phyloP scores from a whole-genome alignment of 2,329 filamentous ascomycete genomes.

The Fusarium sp. region DNA sequence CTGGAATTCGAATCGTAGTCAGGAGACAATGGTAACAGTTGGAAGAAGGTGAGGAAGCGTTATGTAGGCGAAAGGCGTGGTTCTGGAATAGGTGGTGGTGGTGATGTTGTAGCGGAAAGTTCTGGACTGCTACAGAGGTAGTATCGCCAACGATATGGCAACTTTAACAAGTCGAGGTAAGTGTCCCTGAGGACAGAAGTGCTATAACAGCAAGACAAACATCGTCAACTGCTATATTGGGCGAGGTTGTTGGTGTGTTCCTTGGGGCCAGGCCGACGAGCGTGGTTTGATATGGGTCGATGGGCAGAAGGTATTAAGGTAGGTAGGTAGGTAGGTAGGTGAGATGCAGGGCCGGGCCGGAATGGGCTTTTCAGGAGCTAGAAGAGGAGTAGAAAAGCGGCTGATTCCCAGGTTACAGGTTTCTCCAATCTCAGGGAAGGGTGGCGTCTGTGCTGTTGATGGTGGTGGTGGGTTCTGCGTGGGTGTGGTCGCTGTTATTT shows the following conservation, averaged over 20 bases:
- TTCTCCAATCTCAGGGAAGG: constrained; percentile 39
- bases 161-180: constrained; percentile 28
- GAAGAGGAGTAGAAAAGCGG: constrained; percentile 40
- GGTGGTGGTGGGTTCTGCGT: constrained; percentile 26
- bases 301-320: constrained; percentile 17
- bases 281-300: constrained; percentile 34
- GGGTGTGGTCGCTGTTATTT: constrained; percentile 38
- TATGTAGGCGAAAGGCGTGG: constrained; percentile 2
- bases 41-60: background rate
- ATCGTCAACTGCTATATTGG: constrained; percentile 47
- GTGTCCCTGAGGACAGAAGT: constrained; percentile 54
- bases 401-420: constrained; percentile 39
- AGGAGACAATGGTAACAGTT: constrained; percentile 12
- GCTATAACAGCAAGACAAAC: constrained; percentile 52
- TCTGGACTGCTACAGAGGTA: constrained; percentile 27
- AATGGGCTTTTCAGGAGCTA: constrained; percentile 44
- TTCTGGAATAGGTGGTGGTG: constrained; percentile 33
- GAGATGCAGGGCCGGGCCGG: constrained; percentile 40
- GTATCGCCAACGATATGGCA: constrained; percentile 18
- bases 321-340: background rate
- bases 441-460: constrained; percentile 37
- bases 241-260: constrained; percentile 25
- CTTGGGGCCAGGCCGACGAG: constrained; percentile 18
- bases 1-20: constrained; percentile 12
- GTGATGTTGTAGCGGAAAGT: constrained; percentile 34